Evolutionary conservation across 2,329 filamentous ascomycete species (phyloP).

Genomic region (Mollisiaceae sp.): DNA sequence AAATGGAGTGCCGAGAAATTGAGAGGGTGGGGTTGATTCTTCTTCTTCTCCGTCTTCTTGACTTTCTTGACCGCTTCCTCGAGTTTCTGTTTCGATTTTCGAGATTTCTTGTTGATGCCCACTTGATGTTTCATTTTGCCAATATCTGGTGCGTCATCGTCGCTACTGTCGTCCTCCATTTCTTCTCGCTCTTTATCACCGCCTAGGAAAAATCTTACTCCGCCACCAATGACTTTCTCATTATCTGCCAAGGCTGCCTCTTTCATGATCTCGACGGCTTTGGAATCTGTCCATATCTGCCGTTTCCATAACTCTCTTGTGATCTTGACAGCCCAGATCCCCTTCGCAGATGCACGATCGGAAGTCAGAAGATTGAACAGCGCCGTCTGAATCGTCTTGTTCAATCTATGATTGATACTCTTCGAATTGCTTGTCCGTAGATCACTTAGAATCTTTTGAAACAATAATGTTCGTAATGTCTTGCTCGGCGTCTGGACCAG

Average conservation of each 20-base stretch:
- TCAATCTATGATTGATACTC: constrained; percentile 87
- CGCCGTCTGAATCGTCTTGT: constrained; percentile 90
- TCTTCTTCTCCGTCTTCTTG: constrained; percentile 84
- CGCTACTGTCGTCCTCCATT: constrained; percentile 84
- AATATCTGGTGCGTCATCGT: constrained; percentile 83
- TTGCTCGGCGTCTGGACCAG: constrained; percentile 93
- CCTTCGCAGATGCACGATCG: constrained; percentile 83
- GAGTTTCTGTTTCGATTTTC: constrained; percentile 80
- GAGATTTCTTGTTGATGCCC: constrained; percentile 95
- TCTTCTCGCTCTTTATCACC: constrained; percentile 97
- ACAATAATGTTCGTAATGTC: constrained; percentile 79
- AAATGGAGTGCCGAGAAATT: constrained; percentile 97
- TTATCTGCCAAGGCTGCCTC: constrained; percentile 88
- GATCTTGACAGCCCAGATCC: constrained; percentile 94
- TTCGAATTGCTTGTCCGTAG: constrained; percentile 87
- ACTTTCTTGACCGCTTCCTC: constrained; percentile 83
- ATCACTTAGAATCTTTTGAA: constrained; percentile 91
- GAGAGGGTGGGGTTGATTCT: constrained; percentile 82
- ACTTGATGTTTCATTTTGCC: constrained; percentile 82
- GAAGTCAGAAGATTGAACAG: constrained; percentile 90
- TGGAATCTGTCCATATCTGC: constrained; percentile 93
- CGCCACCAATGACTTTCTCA: constrained; percentile 87
- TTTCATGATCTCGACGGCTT: constrained; percentile 98
- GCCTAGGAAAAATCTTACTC: constrained; percentile 92
- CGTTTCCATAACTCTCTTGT: constrained; percentile 96